A percentile compares a stretch with the other conserved stretches of the same genome.
phyloP scores from a whole-genome alignment of 352 stramenopile genomes.

The Achlya hypogyna region DNA sequence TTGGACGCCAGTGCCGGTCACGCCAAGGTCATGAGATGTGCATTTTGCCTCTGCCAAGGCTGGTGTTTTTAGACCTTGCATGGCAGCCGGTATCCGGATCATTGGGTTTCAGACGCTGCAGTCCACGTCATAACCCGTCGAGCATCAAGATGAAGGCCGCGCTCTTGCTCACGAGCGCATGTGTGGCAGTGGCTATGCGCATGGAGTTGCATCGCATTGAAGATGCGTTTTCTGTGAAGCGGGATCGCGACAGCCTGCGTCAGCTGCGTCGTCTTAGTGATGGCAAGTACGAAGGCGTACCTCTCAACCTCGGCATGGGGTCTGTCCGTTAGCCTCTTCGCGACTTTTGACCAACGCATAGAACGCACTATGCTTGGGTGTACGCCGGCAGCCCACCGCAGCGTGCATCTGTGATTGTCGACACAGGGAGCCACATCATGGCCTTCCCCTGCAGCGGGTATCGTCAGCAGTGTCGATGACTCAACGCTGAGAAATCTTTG shows the following conservation, averaged over 20 bases:
- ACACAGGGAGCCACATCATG: constrained; percentile 20
- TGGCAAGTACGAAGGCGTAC: constrained; percentile 11
- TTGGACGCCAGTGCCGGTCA: no score
- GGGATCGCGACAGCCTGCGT: neutral
- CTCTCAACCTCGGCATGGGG: constrained; percentile 17
- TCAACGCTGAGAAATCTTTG: neutral
- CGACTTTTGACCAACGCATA: neutral
- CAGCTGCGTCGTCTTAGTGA: constrained; percentile 2
- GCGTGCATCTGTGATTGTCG: constrained; percentile 19
- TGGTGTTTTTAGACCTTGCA: constrained; percentile 2
- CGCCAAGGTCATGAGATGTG: no score
- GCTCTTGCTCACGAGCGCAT: neutral
- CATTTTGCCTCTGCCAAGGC: neutral
- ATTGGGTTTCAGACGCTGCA: no score
- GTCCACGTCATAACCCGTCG: constrained; percentile 1
- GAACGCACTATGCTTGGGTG: constrained; percentile 17
- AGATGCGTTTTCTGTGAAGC: neutral
- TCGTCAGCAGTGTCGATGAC: neutral
- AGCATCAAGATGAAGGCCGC: neutral
- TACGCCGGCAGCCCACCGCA: constrained; percentile 17
- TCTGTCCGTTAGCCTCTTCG: neutral
- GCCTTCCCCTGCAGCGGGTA: constrained; percentile 18
- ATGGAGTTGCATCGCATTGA: constrained; percentile 13
- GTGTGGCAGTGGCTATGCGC: neutral
- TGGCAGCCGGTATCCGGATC: neutral